Base-by-base conservation (phyloP, 1,139 yeast genomes). In the Yamadazyma oceani region DNA sequence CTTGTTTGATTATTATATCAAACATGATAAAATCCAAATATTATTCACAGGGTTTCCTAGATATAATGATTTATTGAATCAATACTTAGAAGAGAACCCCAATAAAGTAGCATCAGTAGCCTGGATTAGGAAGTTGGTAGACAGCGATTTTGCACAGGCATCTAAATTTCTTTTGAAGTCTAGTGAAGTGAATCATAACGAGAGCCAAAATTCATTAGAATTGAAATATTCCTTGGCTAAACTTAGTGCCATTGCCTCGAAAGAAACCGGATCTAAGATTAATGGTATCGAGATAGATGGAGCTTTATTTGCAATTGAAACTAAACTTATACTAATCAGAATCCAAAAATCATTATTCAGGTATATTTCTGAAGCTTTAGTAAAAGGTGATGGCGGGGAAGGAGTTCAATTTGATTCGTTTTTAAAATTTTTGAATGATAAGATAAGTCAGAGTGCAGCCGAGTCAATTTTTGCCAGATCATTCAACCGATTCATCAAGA, bases 151-250 rank as follows among this genome's bases (percentile, higher is more conserved):
- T 52, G 44, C 42, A 3, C 52, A 57, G 3, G 92, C 90, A 0
- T 67, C 83, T 1, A 50, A 58, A 7, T 65, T 73, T 0, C 62
- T 87, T 17, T 43, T 63, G 2, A 49, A 57, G 4, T 69, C 78
- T 6, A 70, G 77, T 3, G 51, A 61, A 15, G 22, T 41, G 7
- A 54, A 58, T n/a, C 50, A 56, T 2, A 68, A 66, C 16, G 80
- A 74, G 14, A 58, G 63, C 11, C 64, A 76, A 35, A 66, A 62
- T 7, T 73, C 73, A 49, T 75, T 75, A 51, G 78, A 74, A 46
- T 55, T 85, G 27, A 80, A 82, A 48, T 69, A 81, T 44, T 83
- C 89, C 34, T 64, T 88, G 39, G 90, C 95, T 4, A 88, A 87
- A 55, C 60, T 88, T 26, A 55, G 77, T 0, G 58, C 65, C 1